These are phyloP conservation scores for Cytospora leucostoma DNA, from an alignment of 2,329 filamentous ascomycete species.

Conservation along the genomic window DNA sequence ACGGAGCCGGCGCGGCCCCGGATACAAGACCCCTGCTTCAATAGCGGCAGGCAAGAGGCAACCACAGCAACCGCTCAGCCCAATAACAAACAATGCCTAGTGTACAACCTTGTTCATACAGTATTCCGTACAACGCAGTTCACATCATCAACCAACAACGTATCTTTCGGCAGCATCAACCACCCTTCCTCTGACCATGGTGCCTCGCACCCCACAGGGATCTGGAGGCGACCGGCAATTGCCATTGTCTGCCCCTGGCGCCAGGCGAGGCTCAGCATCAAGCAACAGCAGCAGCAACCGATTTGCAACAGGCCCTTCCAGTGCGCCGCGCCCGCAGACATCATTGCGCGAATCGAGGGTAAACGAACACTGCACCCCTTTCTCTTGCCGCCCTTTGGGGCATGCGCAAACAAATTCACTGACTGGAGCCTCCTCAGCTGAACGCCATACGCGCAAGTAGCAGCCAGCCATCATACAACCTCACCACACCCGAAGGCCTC, in stretches of 20 bases:
- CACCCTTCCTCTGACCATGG: slow-evolving; percentile 22
- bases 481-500: slow-evolving; percentile 39
- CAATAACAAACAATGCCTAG: too few species aligned
- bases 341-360: slow-evolving; percentile 37
- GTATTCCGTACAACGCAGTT: not conserved
- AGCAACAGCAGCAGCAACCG: slow-evolving; percentile 31
- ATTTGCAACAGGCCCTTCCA: slow-evolving; percentile 33
- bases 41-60: too few species aligned
- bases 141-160: slow-evolving; percentile 9
- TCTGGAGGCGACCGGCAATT: slow-evolving; percentile 30
- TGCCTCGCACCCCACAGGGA: slow-evolving; percentile 32
- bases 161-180: not conserved
- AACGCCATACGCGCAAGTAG: slow-evolving; percentile 34
- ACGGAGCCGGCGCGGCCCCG: too few species aligned
- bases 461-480: slow-evolving; percentile 42
- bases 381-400: not conserved
- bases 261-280: slow-evolving; percentile 31
- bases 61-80: too few species aligned
- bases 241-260: slow-evolving; percentile 29
- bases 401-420: not conserved
- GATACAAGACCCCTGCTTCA: too few species aligned
- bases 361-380: slow-evolving; percentile 17
- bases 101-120: not conserved
- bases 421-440: slow-evolving; percentile 29
- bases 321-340: slow-evolving; percentile 33